phyloP scores from a whole-genome alignment of 345 rosid species.

The Eutrema japonicum region DNA sequence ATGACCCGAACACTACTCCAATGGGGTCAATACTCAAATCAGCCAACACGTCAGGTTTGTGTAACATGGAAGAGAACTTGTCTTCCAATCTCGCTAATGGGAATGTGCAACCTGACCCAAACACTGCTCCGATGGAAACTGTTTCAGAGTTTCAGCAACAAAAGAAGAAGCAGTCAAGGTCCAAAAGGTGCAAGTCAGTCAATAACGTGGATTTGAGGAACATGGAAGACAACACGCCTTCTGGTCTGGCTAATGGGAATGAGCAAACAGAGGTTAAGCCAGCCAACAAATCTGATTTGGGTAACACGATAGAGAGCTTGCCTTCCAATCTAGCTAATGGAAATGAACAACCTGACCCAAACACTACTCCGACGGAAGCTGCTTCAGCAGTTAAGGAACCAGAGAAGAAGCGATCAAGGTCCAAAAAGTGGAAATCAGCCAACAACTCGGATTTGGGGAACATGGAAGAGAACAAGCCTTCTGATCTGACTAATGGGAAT shows the following conservation, averaged over 20 bases:
- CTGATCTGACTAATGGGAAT: constrained; percentile 13
- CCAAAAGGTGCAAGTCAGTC: constrained; percentile 1
- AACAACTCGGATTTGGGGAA: constrained; percentile 20
- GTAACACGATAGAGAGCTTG: constrained; percentile 22
- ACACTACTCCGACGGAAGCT: constrained; percentile 18
- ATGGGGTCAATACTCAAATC: constrained; percentile 12
- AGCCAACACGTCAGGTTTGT: constrained; percentile 6
- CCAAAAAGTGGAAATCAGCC: constrained; percentile 21
- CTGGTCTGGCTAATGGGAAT: neutral
- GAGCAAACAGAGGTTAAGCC: constrained; percentile 19
- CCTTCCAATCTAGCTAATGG: constrained; percentile 21
- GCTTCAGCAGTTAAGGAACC: constrained; percentile 23
- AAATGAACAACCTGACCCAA: constrained; percentile 21
- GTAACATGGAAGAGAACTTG: constrained; percentile 29
- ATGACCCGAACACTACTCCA: constrained; percentile 28
- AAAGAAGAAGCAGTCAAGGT: constrained; percentile 16
- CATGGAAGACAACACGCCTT: constrained; percentile 9
- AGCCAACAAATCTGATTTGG: constrained; percentile 18
- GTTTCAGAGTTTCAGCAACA: neutral
- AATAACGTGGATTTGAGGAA: constrained; percentile 18
- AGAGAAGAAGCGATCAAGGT: constrained; percentile 26
- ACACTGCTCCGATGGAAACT: constrained; percentile 24
- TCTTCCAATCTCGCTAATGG: constrained; percentile 26
- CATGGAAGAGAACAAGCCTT: constrained; percentile 24
- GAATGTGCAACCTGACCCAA: constrained; percentile 17